These are phyloP conservation scores for Neotropicomus parvogracilis DNA, from an alignment of 1,284 basidiomycete species.

Conservation along the genomic window DNA sequence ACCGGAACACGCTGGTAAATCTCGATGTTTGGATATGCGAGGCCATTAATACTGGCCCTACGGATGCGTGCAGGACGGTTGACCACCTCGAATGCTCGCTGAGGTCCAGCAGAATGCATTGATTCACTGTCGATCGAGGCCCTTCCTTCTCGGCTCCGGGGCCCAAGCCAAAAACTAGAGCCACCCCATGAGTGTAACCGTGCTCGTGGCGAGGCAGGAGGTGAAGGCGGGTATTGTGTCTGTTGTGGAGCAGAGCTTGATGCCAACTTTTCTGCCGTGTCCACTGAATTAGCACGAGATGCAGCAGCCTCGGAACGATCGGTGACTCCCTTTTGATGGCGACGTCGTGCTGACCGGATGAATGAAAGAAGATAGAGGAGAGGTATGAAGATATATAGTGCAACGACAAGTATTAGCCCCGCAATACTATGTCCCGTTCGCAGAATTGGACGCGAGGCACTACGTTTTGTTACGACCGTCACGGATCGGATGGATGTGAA, in stretches of 20 bases:
- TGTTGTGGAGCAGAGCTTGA: slow-evolving; percentile 36
- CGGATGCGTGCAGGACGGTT: slow-evolving; percentile 58
- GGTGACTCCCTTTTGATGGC: slow-evolving; percentile 17
- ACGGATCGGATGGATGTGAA: slow-evolving; percentile 51
- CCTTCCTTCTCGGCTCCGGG: slow-evolving; percentile 43
- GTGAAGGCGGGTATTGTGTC: slow-evolving; percentile 39
- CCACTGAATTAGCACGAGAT: slow-evolving; percentile 40
- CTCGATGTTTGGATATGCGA: slow-evolving; percentile 41
- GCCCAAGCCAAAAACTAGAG: slow-evolving; percentile 41
- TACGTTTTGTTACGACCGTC: slow-evolving; percentile 32
- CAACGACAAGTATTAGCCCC: slow-evolving; percentile 58
- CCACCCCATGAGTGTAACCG: slow-evolving; percentile 53
- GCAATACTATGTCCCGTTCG: slow-evolving; percentile 59
- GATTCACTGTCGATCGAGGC: slow-evolving; percentile 51
- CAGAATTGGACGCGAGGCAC: slow-evolving; percentile 38
- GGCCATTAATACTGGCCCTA: slow-evolving; percentile 45
- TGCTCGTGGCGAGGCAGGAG: slow-evolving; percentile 45
- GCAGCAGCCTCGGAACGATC: slow-evolving; percentile 23
- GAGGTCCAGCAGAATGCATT: slow-evolving; percentile 39
- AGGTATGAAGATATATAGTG: slow-evolving; percentile 55
- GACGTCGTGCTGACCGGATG: slow-evolving; percentile 22
- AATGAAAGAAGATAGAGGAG: slow-evolving; percentile 38
- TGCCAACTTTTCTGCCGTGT: slow-evolving; percentile 48
- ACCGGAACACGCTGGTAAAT: slow-evolving; percentile 35
- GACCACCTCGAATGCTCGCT: slow-evolving; percentile 64